Evolutionary conservation across 179 eudicot species (phyloP), one percentile per base, ranked within the genome.

Genomic region (Vitellaria paradoxa): DNA sequence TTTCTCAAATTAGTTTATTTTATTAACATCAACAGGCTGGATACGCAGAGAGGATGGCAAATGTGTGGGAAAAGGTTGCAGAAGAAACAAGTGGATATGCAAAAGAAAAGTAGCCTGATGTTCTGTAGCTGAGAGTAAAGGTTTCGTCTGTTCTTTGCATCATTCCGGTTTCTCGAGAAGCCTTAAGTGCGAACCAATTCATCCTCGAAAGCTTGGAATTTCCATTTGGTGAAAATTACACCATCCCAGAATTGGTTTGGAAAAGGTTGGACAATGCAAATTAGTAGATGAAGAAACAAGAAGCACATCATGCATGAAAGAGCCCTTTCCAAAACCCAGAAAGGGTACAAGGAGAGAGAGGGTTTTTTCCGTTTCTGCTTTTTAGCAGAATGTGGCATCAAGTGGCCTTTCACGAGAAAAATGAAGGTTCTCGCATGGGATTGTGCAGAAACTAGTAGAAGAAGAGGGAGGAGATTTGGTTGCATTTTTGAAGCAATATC

Each of bases 1-100:
- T 52, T 57, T 37, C 26, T 18, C 65, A 17, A 55, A 53, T 30
- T 9, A 49, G 37, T 49, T 37, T 69, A 52, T 47, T 57, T 56
- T 13, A 50, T 49, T 65, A 60, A 24, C 76, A 24, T 24, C 50
- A 79, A 69, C 90, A 96, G 99, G 97, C 89, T 75, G 91, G 84
- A 77, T 96, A 94, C 76, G 98, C 99, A 45, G 97, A 94, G 87
- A 94, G 91, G 90, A 88, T 94, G 97, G 91, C 95, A 20, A 84
- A 75, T 80, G 87, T 91, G 73, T 96, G 99, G 98, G 87, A 88
- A 53, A 89, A 76, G 74, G 95, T 92, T 73, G 96, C 97, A 42
- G 94, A 92, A 79, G 94, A 91, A 86, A 92, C 98, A 61, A 85
- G 86, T 80, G 89, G 84, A 74, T 88, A 91, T 77, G 86, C 72